A percentile compares a stretch with the other conserved stretches of the same genome.
phyloP scores from a whole-genome alignment of 2,329 filamentous ascomycete genomes.

The Cladosporium austrohemisphaericum region DNA sequence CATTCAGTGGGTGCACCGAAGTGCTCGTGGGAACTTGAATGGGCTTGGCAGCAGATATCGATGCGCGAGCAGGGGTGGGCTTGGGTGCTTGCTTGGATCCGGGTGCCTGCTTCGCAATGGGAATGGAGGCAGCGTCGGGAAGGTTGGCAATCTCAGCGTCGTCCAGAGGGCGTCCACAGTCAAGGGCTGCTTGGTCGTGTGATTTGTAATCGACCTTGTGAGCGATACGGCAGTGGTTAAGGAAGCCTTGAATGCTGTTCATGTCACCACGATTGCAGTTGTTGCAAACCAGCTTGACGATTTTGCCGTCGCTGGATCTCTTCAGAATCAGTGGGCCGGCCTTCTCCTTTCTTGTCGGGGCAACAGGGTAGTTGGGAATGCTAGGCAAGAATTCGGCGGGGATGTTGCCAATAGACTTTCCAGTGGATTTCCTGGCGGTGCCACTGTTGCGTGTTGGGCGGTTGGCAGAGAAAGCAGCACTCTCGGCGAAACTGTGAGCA shows the following conservation, averaged over 20 bases:
- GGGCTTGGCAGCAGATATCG: neutral
- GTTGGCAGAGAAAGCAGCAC: constrained; percentile 51
- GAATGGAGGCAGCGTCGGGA: constrained; percentile 25
- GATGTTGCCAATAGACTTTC: constrained; percentile 59
- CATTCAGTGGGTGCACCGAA: constrained; percentile 32
- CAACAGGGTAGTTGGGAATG: constrained; percentile 67
- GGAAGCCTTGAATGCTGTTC: constrained; percentile 95
- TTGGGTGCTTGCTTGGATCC: constrained; percentile 9
- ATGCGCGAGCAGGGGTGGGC: constrained; percentile 1
- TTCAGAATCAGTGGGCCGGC: constrained; percentile 75
- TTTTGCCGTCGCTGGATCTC: constrained; percentile 73
- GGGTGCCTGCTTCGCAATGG: constrained; percentile 7
- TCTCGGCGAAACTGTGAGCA: constrained; percentile 22
- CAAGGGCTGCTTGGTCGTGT: constrained; percentile 87
- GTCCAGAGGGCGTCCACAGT: constrained; percentile 80
- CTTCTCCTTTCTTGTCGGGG: constrained; percentile 67
- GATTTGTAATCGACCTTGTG: constrained; percentile 92
- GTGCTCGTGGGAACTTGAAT: constrained; percentile 12
- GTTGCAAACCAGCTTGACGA: constrained; percentile 82
- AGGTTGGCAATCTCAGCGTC: constrained; percentile 51
- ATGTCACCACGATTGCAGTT: constrained; percentile 90
- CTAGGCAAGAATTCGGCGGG: constrained; percentile 47
- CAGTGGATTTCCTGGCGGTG: constrained; percentile 48
- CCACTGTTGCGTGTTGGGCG: constrained; percentile 76
- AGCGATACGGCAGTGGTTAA: constrained; percentile 96